phyloP scores from a whole-genome alignment of 208 protist species.

The Wallacemonas sp. region DNA sequence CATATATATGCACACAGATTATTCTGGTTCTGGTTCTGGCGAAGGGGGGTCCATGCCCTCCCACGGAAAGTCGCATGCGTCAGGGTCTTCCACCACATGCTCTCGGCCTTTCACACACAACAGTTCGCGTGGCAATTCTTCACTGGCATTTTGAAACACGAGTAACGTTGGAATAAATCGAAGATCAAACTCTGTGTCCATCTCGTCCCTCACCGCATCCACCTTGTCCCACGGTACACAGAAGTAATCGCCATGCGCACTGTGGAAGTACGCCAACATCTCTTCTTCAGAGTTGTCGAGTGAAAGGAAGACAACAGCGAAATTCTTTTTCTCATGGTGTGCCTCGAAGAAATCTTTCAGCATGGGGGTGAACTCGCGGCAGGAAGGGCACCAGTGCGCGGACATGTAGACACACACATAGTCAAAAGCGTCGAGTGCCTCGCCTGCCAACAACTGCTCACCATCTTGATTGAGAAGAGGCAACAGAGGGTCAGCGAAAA shows the following conservation, averaged over 20 bases:
- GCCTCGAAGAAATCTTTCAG: constrained; percentile 55
- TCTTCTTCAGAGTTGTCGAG: constrained; percentile 46
- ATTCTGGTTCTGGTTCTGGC: too few species aligned
- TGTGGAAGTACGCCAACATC: constrained; percentile 34
- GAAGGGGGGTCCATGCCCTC: too few species aligned
- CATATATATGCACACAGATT: too few species aligned
- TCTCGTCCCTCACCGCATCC: constrained; percentile 10
- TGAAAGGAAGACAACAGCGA: constrained; percentile 58
- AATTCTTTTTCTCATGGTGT: constrained; percentile 38
- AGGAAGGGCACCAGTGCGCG: constrained; percentile 85
- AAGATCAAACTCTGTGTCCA: not conserved
- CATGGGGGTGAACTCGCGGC: constrained; percentile 61
- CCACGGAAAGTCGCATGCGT: too few species aligned
- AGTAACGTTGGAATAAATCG: constrained; percentile 20
- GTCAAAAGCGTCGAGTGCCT: not conserved
- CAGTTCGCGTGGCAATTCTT: not conserved
- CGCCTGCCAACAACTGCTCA: constrained; percentile 9
- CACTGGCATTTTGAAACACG: constrained; percentile 12
- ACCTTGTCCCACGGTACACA: constrained; percentile 25
- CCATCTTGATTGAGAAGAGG: not conserved
- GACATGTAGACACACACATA: constrained; percentile 71
- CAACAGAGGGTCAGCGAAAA: constrained; percentile 12
- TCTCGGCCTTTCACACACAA: not conserved
- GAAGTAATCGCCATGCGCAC: constrained; percentile 39
- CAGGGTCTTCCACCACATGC: not conserved